These are phyloP conservation scores for Candida ovalis DNA, from an alignment of 805 yeast genomes.

Conservation along the genomic window DNA sequence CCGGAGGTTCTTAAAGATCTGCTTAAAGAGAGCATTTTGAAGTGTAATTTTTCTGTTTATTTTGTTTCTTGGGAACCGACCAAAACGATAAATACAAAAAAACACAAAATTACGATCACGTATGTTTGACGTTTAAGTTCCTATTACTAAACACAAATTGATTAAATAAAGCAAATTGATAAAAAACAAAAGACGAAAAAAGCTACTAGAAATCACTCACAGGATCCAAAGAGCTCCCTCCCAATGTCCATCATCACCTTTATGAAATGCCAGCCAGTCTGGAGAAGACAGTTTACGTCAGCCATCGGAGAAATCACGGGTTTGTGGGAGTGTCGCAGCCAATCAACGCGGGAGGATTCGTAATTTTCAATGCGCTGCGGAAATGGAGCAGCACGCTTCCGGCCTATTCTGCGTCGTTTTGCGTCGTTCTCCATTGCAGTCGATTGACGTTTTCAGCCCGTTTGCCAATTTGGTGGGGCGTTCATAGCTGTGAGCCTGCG, in stretches of 20 bases:
- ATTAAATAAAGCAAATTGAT: background rate
- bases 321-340: constrained; percentile 1
- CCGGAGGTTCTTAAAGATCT: constrained; percentile 18
- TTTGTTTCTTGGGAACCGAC: background rate
- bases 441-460: too few relatives aligned
- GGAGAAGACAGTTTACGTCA: constrained; percentile 1
- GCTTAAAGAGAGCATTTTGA: constrained; percentile 23
- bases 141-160: too few relatives aligned
- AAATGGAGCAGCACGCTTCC: background rate
- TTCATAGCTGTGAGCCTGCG: too few relatives aligned
- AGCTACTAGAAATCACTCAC: background rate
- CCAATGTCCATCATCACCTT: too few relatives aligned
- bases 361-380: background rate
- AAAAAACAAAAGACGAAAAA: background rate
- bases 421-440: background rate
- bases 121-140: too few relatives aligned
- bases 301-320: constrained; percentile 6
- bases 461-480: too few relatives aligned
- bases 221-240: background rate
- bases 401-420: background rate
- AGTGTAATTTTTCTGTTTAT: background rate
- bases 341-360: constrained; percentile 6
- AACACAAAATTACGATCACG: too few relatives aligned
- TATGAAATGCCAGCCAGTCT: background rate
- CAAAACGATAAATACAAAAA: background rate